Evolutionary conservation across 2,329 filamentous ascomycete genomes (phyloP), one percentile per base, ranked within the genome.

Genomic region (Pseudogymnoascus sp.): DNA sequence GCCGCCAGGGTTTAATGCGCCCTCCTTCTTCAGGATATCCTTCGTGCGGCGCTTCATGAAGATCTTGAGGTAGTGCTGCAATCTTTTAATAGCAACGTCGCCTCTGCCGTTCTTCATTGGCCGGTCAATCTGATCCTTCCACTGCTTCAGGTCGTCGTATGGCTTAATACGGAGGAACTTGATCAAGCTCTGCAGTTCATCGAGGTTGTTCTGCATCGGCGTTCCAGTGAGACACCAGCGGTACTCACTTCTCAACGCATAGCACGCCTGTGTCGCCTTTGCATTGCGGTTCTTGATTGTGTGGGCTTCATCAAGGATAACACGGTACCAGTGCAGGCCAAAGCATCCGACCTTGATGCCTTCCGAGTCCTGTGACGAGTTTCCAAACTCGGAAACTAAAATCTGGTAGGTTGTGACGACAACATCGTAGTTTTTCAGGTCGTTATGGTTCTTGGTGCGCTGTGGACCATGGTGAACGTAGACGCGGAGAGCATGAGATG

Each of bases 31-130:
- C 65, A 99, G 78, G n/a, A 99, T 91, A 21, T 96, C 92, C 76
- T 99, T 99, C 7, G 93, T 97, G 44, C 95, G 86, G n/a, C 95
- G 87, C 79, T 97, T 96, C 95, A 99, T 99, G 77, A 96, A 96
- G 63, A 92, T 93, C 62, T 90, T 88, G 3, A 99, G 79, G 65
- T 96, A 86, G 63, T 89, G 86, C 68, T 96, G 92, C 33, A 99
- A 79, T 50, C 95, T 85, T 61, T 87, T 84, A 73, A 99, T 96
- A 14, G 95, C 93, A 64, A 97, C 83, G 62, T 93, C 90, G 10
- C 93, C 95, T 65, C 89, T 88, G 6, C 93, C 93, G 65, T 89
- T 91, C 78, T 93, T 96, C 83, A 99, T 85, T 0, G 95, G 95
- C 50, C 83, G 79, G 62, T 92, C 93, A 65, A 99, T 99, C 64